A percentile compares a stretch with the other conserved stretches of the same genome.
These are phyloP conservation scores for Quercus lobata DNA, from an alignment of 331 rosid species.

Conservation along the genomic window DNA sequence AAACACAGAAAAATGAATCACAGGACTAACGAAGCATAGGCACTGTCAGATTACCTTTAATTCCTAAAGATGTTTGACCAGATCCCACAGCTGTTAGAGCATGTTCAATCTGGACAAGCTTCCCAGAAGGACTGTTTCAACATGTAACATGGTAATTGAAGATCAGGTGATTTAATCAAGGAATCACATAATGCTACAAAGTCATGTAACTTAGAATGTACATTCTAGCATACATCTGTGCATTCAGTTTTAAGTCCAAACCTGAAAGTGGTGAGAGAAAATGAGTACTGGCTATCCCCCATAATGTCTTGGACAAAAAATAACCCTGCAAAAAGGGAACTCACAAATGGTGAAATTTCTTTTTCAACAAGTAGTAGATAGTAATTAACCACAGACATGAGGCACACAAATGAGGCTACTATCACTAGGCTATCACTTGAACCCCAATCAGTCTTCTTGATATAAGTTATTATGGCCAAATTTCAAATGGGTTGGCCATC, in stretches of 20 bases:
- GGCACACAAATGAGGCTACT: no score
- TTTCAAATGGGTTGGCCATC: no score
- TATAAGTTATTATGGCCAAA: no score
- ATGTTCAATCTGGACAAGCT: conserved; percentile 94
- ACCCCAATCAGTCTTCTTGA: no score
- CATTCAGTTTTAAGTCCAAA: conserved; percentile 3
- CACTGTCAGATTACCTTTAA: conserved; percentile 49
- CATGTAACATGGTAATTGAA: background rate
- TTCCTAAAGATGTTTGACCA: conserved; percentile 86
- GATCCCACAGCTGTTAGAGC: conserved; percentile 90
- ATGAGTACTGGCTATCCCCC: conserved; percentile 86
- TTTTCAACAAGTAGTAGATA: no score
- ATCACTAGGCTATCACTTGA: no score
- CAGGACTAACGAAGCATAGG: background rate
- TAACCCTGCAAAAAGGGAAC: no score
- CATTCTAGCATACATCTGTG: no score
- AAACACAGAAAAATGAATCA: no score
- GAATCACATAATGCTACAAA: background rate
- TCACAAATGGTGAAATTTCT: no score
- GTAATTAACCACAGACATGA: no score
- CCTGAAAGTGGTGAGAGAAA: conserved; percentile 87
- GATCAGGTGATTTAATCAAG: background rate
- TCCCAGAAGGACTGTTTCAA: conserved; percentile 71
- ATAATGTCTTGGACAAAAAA: conserved; percentile 16
- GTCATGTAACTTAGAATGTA: no score